Evolutionary conservation across 352 stramenopile species (phyloP), one percentile per base, ranked within the genome.

Genomic region (Phytophthora palmivora): DNA sequence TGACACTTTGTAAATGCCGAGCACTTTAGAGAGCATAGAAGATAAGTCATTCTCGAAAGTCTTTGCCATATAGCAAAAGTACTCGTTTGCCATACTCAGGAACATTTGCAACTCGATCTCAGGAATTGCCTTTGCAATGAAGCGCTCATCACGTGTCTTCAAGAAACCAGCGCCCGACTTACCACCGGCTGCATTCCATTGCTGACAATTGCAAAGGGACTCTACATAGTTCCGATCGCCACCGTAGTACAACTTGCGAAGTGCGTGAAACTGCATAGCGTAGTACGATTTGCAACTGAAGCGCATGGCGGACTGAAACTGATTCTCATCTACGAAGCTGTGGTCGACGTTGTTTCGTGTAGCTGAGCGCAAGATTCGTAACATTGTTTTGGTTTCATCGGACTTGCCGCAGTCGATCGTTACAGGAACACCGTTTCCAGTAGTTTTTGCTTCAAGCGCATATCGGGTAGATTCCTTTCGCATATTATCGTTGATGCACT

Each of bases 251-350:
- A 96, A 57, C 44, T 87, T 86, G 9, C 88, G 81, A 9, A 96
- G 70, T 2, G 87, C 86, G 43, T 95, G 83, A 51, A 96, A 96
- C 67, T 96, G 88, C 83, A 94, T 94, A 16, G 88, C 88, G 44
- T 94, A 96, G 58, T 95, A 96, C 41, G 84, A 88, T 58, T 95
- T 96, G 68, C 88, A 96, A 38, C 79, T 89, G 52, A 96, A 96
- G 6, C 85, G 84, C 39, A 87, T 92, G 21, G 76, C 70, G 4
- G 73, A 72, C 56, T 96, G 85, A 57, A 94, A 96, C 53, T 94
- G 81, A 53, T 88, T 94, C 30, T 96, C 87, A 43, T 96, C 87
- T 9, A 92, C 81, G 46, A 96, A 96, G 24, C 79, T 79, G 54
- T 96, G 82, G 21, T 94, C 87, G 9, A 96, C 81, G 26, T 96